Base-by-base conservation (phyloP, 257 asterid genomes). In the Rauvolfia tetraphylla region DNA sequence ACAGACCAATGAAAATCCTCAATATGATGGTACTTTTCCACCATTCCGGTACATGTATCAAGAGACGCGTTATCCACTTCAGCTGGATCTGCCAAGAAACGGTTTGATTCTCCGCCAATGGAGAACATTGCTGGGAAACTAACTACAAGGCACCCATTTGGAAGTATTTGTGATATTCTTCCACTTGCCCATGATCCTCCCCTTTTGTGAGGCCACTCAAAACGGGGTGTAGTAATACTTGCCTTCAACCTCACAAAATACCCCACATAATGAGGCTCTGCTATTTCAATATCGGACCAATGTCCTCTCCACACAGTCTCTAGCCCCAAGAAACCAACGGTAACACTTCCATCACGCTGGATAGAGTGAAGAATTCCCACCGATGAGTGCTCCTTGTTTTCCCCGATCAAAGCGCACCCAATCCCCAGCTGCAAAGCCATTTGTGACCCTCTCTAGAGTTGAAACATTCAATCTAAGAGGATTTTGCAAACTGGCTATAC, bases 1-100 rank as follows among this genome's bases (percentile, higher is more conserved):
- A 90, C 90, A 9, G 86, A 84, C 95, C 95, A 90, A 61, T 90
- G 92, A 67, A 81, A 84, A 80, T 88, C 95, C 81, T 90, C 95
- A 14, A 84, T 75, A 20, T 81, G 89, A 71, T 88, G 83, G n/a
- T 88, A 90, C 82, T 90, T 90, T 67, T 88, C 88, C 79, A 85
- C 62, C 73, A 88, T 48, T 59, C 92, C 88, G 2, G 82, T 81
- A 70, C 95, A 88, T 0, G 84, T 79, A 68, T 88, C 91, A 38
- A 90, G 87, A 8, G 90, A 88, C 5, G 88, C 81, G 2, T 13
- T 74, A 78, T 88, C 88, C 77, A 85, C 90, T 84, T 90, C 91
- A 71, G 82, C 88, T 11, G 95, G 95, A 77, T 86, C 84, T 36
- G 91, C 92, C 79, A 88, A 78, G 81, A 86, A 85, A 76, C 61